These are phyloP conservation scores for Calonectria hongkongensis DNA, from an alignment of 2,329 filamentous ascomycete genomes.

Conservation along the genomic window DNA sequence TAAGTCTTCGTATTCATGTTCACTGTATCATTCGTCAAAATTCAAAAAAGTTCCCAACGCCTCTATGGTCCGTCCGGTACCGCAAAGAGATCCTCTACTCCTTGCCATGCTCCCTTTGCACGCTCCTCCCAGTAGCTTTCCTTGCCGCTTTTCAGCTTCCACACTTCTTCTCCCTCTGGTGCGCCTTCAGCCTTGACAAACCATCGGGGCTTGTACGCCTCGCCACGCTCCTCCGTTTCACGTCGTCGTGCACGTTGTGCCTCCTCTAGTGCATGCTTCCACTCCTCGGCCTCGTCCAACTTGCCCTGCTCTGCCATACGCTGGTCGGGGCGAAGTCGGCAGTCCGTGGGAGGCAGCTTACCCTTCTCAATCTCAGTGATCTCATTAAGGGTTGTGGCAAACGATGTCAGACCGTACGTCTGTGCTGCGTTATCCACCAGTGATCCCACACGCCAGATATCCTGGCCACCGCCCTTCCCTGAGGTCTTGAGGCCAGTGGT, in stretches of 20 bases:
- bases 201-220: conserved; percentile 86
- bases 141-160: conserved; percentile 86
- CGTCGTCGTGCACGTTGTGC: conserved; percentile 84
- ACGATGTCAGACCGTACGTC: conserved; percentile 91
- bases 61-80: conserved; percentile 48
- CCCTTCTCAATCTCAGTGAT: conserved; percentile 86
- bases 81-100: conserved; percentile 71
- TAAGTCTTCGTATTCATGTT: conserved; percentile 26
- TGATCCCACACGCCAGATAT: conserved; percentile 86
- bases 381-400: conserved; percentile 91
- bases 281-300: conserved; percentile 86
- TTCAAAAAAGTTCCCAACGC: conserved; percentile 28
- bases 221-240: conserved; percentile 84
- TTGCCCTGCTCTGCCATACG: conserved; percentile 87
- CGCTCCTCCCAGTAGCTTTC: conserved; percentile 97
- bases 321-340: conserved; percentile 90
- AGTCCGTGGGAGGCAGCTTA: conserved; percentile 87
- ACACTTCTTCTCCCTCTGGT: conserved; percentile 79
- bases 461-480: conserved; percentile 76
- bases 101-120: conserved; percentile 78
- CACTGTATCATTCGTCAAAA: conserved; percentile 24
- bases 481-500: conserved; percentile 82
- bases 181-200: conserved; percentile 82
- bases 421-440: conserved; percentile 87
- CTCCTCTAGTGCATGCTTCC: conserved; percentile 91